These are phyloP conservation scores for Fusarium acutatum DNA, from an alignment of 2,329 filamentous ascomycete species.

Conservation along the genomic window DNA sequence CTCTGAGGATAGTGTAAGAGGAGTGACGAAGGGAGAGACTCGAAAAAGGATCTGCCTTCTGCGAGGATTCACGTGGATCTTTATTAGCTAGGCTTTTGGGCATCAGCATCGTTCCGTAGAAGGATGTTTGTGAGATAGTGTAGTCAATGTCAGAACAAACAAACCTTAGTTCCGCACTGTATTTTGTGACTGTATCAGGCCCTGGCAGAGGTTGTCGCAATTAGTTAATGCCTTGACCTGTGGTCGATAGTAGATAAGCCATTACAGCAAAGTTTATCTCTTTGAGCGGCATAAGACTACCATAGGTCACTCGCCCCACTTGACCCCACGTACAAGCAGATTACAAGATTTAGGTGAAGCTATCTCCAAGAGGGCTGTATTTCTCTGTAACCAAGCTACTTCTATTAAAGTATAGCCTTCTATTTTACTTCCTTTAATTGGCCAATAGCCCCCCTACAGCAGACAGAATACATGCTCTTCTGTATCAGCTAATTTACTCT, in stretches of 20 bases:
- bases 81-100: neutral
- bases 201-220: no score
- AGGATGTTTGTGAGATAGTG: constrained; percentile 14
- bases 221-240: neutral
- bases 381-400: no score
- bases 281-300: no score
- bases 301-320: no score
- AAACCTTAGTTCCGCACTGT: neutral
- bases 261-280: neutral
- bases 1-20: neutral
- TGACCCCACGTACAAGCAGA: no score
- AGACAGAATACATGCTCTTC: no score
- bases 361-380: no score
- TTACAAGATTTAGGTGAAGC: no score
- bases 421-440: no score
- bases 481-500: no score
- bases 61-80: neutral
- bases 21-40: neutral
- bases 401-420: no score
- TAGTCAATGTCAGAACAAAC: constrained; percentile 17
- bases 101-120: neutral
- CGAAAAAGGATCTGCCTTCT: neutral
- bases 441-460: no score
- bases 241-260: neutral
- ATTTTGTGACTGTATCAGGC: neutral